Evolutionary conservation across 768 basidiomycete genomes (phyloP), one percentile per base, ranked within the genome.

Genomic region (Russula dissimulans): DNA sequence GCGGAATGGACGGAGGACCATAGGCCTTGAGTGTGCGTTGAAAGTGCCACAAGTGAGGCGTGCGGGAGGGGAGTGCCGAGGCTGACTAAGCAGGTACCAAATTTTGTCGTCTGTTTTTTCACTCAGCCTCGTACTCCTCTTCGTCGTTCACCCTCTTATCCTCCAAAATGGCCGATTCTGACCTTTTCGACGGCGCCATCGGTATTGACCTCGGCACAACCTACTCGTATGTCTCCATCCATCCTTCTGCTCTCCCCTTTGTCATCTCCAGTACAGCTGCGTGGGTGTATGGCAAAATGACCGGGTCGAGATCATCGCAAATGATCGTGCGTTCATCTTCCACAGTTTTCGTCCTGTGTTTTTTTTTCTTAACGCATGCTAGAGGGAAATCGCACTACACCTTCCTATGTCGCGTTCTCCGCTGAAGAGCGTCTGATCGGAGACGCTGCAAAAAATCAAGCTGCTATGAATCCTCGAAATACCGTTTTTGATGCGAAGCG

Each of bases 211-310:
- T 91, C 69, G 94, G 95, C 69, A 97, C 95, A 65, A 98, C 95
- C 67, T 98, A 97, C 85, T 91, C 91, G 89, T 91, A 72, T 67
- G 86, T 74, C 54, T 54, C 15, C 2, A 9, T 48, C 15, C 45
- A 26, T 17, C 45, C 17, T 38, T 36, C 46, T 8, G 39, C 41
- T 59, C 44, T 66, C 29, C 34, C 61, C 63, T 70, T 26, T 69
- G 64, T 66, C 48, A 31, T 38, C 61, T 31, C 55, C 57, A 68
- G 54, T 69, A 41, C 68, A 95, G 93, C 50, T 98, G 95, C 74
- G 95, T 97, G 69, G 95, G 93, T 79, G 94, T 98, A 71, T 97
- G 95, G 95, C 92, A 95, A 83, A 94, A 97, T 76, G 95, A 98
- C 83, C 93, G 95, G 70, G 95, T 98, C 70, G 95, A 98, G 76